Percentiles rank a stretch among this genome's conserved stretches.
phyloP scores from a whole-genome alignment of 2,329 filamentous ascomycete genomes.

The Bimuria novae-zelandiae region DNA sequence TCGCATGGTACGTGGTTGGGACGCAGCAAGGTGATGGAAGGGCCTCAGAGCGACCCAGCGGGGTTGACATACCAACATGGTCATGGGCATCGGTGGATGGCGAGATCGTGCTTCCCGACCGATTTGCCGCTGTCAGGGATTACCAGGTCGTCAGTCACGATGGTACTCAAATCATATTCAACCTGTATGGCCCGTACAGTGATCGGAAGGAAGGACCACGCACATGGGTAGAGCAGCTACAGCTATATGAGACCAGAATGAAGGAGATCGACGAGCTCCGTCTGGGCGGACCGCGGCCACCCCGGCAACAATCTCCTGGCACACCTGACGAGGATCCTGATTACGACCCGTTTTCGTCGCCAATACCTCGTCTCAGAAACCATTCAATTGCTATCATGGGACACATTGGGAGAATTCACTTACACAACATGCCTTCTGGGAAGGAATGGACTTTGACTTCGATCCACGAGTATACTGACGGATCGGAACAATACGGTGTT shows the following conservation, averaged over 20 bases:
- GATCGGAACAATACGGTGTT: too few relatives aligned
- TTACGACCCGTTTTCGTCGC: not conserved
- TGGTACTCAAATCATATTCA: not conserved
- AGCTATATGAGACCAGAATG: not conserved
- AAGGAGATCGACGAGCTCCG: not conserved
- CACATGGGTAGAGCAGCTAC: not conserved
- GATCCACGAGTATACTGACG: not conserved
- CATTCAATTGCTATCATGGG: not conserved
- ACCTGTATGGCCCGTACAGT: not conserved
- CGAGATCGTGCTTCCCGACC: not conserved
- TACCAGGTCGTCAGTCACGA: not conserved
- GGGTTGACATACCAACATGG: not conserved
- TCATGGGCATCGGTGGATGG: not conserved
- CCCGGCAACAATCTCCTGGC: too few relatives aligned
- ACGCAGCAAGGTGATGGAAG: too few relatives aligned
- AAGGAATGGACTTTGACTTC: not conserved
- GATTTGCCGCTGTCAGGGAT: conserved; percentile 5
- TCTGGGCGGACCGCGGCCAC: not conserved
- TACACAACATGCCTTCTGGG: not conserved
- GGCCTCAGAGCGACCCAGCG: not conserved
- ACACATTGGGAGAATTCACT: not conserved
- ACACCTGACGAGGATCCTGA: not conserved
- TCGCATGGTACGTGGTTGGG: conserved; percentile 23
- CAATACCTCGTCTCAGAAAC: not conserved
- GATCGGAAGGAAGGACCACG: not conserved